Base-by-base conservation (phyloP, 805 yeast species). In the Candida cerambycidarum region DNA sequence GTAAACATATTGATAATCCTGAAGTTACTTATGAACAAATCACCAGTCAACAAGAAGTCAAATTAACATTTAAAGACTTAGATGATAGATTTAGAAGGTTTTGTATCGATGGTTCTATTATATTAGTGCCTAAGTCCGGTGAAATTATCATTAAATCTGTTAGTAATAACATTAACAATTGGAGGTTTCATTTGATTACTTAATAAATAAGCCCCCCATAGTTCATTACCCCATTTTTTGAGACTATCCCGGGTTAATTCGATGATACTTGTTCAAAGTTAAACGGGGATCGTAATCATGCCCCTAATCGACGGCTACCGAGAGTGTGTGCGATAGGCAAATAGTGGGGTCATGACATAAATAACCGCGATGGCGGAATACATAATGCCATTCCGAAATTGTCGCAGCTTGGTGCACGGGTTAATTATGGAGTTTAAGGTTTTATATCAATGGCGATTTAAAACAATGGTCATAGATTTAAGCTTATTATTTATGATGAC, bases 91-190 rank as follows among this genome's bases (percentile, higher is more conserved):
- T 28, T 27, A 62, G 76, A 47, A 63, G 89, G 25, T 72, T 83
- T 57, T 85, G 92, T 54, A 55, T 85, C 10, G 93, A 85, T 58
- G 93, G 93, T 0, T 62, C 75, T 14, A 80, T 79, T 16, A 49
- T 67, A 12, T 53, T 43, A 11, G 38, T 63, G 11, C 73, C 73
- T 1, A 59, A 54, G 13, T 28, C 39, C 12, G 51, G 48, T 19
- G 42, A 47, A 31, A 18, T 50, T 6, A 29, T 13, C 4, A 24
- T 49, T 21, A 11, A 23, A 13, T 32, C 31, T 19, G 5, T 14
- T 10, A 43, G 47, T 25, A 42, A 42, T 31, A 5, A 5, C 2
- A 11, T 16, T 27, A 24, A 37, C 29, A 32, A 32, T 18, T 42
- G 45, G 45, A 28, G 32, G 11, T 32, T 42, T 13, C 24, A 21